Evolutionary conservation across 208 protist species (phyloP), one percentile per base, ranked within the genome.

Genomic region (Leishmania mexicana): DNA sequence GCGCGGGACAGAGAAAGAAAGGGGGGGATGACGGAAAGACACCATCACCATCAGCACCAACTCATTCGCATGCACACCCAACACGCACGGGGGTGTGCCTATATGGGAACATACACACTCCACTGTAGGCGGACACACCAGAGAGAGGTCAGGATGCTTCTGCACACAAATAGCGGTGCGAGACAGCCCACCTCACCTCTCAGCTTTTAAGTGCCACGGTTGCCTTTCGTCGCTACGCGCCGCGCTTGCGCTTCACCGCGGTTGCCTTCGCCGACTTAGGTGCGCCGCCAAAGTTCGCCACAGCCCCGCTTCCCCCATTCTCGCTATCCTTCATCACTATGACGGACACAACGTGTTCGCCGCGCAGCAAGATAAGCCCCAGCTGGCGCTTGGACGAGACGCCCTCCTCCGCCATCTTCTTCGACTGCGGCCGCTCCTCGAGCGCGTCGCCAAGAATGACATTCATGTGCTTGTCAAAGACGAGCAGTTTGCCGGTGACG

Each of bases 401-500:
- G 45, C 87, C 89, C 65, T 95, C 92, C 60, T 88, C 86, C 19
- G 79, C 77, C 91, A 94, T 94, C 84, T 91, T 93, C 76, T 88
- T 91, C 57, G 92, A 95, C 76, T 83, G 87, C n/a, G 82, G 84
- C 42, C 94, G 91, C 51, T 83, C 87, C 85, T 97, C 92, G 8
- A 65, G 75, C 13, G 78, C 78, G 75, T 96, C 93, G 42, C 76
- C 84, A 2, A 97, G 79, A 8, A 97, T 92, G n/a, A 97, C 89
- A 72, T 97, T 97, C 94, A 97, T 97, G 92, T 96, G 92, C 70
- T 92, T 84, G 79, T 97, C 94, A 81, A 91, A 97, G 67, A 95
- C 91, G 42, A 97, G 87, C 3, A 97, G 84, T 75, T 93, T 93
- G 49, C 94, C 94, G 0, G 84, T 91, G 67, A 97, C 77, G 62